These are phyloP conservation scores for Kwoniella botswanensis DNA, from an alignment of 768 basidiomycete genomes.

Conservation along the genomic window DNA sequence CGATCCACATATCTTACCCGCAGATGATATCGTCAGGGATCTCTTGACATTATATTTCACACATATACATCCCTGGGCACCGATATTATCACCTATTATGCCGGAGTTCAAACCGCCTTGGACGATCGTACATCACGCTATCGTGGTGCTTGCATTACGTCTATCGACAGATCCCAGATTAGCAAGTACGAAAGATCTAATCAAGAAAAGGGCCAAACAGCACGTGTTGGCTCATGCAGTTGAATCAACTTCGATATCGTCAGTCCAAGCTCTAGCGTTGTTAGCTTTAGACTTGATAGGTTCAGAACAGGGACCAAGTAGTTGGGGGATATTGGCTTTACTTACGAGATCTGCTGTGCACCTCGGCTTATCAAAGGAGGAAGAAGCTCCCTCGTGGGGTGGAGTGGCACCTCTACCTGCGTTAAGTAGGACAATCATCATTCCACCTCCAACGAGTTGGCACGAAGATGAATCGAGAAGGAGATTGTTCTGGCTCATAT, in stretches of 20 bases:
- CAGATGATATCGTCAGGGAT: conserved; percentile 54
- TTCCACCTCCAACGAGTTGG: conserved; percentile 53
- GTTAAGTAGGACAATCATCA: conserved; percentile 53
- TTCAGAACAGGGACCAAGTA: conserved; percentile 54
- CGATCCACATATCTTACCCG: conserved; percentile 51
- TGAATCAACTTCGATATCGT: conserved; percentile 53
- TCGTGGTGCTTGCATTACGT: conserved; percentile 54
- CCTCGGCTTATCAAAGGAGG: conserved; percentile 51
- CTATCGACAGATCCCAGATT: conserved; percentile 50
- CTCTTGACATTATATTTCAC: conserved; percentile 52
- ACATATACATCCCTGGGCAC: conserved; percentile 56
- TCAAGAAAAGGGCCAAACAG: conserved; percentile 51
- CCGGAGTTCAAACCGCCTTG: conserved; percentile 45
- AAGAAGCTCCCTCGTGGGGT: conserved; percentile 31
- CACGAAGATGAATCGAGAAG: conserved; percentile 56
- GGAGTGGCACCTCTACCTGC: conserved; percentile 41
- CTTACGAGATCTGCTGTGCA: conserved; percentile 56
- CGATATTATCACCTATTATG: conserved; percentile 51
- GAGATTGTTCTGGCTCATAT: conserved; percentile 58
- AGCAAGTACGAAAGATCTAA: conserved; percentile 31
- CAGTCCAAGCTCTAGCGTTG: conserved; percentile 56
- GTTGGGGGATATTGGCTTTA: conserved; percentile 57
- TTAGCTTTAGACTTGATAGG: conserved; percentile 58
- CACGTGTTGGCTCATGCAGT: conserved; percentile 56
- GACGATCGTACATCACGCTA: conserved; percentile 56